A percentile compares a stretch with the other conserved stretches of the same genome.
These are phyloP conservation scores for Andrographis paniculata DNA, from an alignment of 305 asterid species.

Conservation along the genomic window DNA sequence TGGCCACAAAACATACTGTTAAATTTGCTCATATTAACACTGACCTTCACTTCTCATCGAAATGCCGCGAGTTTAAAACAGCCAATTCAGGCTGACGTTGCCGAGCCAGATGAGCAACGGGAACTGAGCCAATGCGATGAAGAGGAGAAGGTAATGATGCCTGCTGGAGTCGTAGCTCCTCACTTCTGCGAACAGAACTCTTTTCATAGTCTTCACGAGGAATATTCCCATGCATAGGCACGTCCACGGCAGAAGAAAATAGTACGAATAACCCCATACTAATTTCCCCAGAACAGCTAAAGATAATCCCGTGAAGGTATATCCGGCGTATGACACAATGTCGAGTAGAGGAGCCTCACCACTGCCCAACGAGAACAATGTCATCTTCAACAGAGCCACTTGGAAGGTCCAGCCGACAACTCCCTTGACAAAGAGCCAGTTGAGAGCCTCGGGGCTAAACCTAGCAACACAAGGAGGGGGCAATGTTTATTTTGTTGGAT, in stretches of 20 bases:
- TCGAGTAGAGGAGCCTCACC: conserved; percentile 56
- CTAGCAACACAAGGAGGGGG: conserved; percentile 23
- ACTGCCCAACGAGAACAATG: conserved; percentile 39
- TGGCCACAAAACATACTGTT: conserved; percentile 13
- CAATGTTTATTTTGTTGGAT: no score
- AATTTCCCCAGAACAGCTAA: conserved; percentile 39
- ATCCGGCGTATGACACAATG: conserved; percentile 51
- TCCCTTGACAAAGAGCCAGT: conserved; percentile 43
- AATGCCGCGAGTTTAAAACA: conserved; percentile 18
- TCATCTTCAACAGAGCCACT: conserved; percentile 37
- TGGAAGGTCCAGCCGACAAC: conserved; percentile 47
- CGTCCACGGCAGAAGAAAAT: conserved; percentile 51
- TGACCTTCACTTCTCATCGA: neutral
- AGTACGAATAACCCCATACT: conserved; percentile 36
- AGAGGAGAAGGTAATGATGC: conserved; percentile 45
- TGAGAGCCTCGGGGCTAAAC: conserved; percentile 46
- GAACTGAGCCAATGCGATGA: conserved; percentile 54
- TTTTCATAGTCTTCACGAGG: conserved; percentile 53
- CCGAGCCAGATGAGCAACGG: conserved; percentile 53
- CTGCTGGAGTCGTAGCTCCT: conserved; percentile 49
- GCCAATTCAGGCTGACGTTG: conserved; percentile 45
- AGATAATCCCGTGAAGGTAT: conserved; percentile 41
- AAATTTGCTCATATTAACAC: conserved; percentile 10
- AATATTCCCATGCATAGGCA: conserved; percentile 51
- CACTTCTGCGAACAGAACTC: conserved; percentile 52